Conservation (phyloP, 2,329 filamentous ascomycete species). For the Diaporthe ampelina region DNA sequence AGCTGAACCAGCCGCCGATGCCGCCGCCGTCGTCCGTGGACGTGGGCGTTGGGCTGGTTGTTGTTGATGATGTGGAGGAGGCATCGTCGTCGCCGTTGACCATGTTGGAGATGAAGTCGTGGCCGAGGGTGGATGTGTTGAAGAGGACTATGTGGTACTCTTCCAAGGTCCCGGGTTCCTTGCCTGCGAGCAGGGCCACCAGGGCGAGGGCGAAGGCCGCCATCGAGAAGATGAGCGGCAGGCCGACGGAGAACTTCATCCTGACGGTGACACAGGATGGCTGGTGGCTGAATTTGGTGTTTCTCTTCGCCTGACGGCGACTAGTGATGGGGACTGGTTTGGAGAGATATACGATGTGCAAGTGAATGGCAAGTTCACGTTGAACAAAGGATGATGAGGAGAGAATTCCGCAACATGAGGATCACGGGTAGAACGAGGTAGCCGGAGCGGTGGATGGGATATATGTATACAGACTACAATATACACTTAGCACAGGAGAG, state of each 20-base stretch:
- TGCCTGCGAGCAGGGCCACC: slow-evolving; percentile 55
- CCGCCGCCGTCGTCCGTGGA: slow-evolving; percentile 41
- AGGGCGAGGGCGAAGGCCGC: slow-evolving; percentile 54
- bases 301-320: not conserved
- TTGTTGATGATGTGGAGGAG: slow-evolving; percentile 47
- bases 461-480: not conserved
- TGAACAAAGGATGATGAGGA: not conserved
- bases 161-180: slow-evolving; percentile 53
- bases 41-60: slow-evolving; percentile 43
- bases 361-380: not conserved
- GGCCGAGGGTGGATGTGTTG: slow-evolving; percentile 58
- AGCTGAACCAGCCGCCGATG: slow-evolving; percentile 38
- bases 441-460: slow-evolving; percentile 7
- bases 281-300: not conserved
- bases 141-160: slow-evolving; percentile 57
- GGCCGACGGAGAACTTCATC: slow-evolving; percentile 41
- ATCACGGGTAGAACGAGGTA: not conserved
- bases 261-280: not conserved
- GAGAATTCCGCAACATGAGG: not conserved
- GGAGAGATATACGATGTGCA: not conserved
- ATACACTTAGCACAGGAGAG: not conserved
- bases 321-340: not conserved
- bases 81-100: slow-evolving; percentile 14
- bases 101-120: slow-evolving; percentile 51
- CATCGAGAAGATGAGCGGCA: slow-evolving; percentile 53